A percentile compares a stretch with the other conserved stretches of the same genome.
Evolutionary conservation across 2,329 filamentous ascomycete genomes (phyloP).

Genomic region (Ceratocystis destructans): DNA sequence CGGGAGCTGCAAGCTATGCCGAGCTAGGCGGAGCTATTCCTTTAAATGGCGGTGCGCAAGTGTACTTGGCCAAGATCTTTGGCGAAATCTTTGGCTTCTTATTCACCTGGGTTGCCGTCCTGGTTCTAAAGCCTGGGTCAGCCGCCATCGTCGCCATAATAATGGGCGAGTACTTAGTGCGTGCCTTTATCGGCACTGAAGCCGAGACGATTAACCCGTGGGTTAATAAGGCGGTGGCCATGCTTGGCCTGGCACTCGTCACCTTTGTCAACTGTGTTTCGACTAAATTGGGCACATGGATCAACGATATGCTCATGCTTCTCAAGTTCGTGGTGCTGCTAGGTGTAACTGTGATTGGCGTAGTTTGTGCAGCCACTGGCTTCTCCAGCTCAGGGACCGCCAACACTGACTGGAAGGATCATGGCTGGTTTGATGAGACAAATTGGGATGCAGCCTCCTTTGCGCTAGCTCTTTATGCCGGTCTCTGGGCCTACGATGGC

Average conservation of each 20-base stretch:
- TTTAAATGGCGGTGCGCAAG: constrained; percentile 83
- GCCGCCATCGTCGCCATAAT: constrained; percentile 94
- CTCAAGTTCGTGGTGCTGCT: constrained; percentile 86
- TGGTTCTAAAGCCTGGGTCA: constrained; percentile 85
- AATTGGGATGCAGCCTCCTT: constrained; percentile 67
- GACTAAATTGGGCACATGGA: constrained; percentile 70
- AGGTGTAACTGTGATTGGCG: constrained; percentile 72
- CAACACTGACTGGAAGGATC: constrained; percentile 73
- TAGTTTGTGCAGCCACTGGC: constrained; percentile 79
- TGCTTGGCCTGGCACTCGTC: constrained; percentile 60
- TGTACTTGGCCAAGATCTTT: constrained; percentile 92
- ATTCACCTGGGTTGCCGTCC: constrained; percentile 90
- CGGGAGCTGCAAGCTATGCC: constrained; percentile 84
- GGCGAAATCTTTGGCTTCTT: constrained; percentile 85
- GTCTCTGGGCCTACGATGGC: constrained; percentile 94
- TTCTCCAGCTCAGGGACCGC: constrained; percentile 62
- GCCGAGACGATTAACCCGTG: constrained; percentile 67
- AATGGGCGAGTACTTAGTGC: constrained; percentile 93
- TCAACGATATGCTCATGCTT: constrained; percentile 92
- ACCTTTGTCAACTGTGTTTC: constrained; percentile 84
- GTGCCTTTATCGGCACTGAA: constrained; percentile 75
- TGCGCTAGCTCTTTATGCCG: constrained; percentile 89
- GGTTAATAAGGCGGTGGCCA: constrained; percentile 79
- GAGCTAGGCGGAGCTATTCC: constrained; percentile 93
- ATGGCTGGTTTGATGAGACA: constrained; percentile 79